phyloP scores from a whole-genome alignment of 345 rosid genomes.

The Brassica rapa region DNA sequence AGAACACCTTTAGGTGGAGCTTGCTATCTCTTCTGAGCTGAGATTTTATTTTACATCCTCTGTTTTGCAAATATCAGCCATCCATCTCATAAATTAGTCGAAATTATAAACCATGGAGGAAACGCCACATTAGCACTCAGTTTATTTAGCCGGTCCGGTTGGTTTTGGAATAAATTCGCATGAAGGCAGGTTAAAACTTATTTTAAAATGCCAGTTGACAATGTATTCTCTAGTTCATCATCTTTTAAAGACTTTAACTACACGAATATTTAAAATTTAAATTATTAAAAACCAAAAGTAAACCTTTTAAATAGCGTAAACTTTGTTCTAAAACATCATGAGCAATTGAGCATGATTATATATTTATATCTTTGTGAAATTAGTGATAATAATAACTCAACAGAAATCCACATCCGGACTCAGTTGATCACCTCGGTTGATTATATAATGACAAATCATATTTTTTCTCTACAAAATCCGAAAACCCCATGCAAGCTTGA shows the following conservation, averaged over 20 bases:
- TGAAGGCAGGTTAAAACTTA: neutral
- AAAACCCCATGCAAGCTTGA: neutral
- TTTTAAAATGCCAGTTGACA: neutral
- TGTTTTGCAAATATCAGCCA: constrained; percentile 71
- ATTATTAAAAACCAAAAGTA: neutral
- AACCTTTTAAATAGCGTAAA: neutral
- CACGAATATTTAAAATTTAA: neutral
- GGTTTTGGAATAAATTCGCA: neutral
- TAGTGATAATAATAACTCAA: neutral
- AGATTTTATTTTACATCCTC: constrained; percentile 60
- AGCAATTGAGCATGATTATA: neutral
- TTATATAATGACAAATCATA: neutral
- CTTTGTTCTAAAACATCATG: neutral
- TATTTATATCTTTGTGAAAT: neutral
- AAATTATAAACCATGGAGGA: constrained; percentile 38
- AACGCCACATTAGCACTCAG: neutral
- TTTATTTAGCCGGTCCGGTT: constrained; percentile 9
- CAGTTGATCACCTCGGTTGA: neutral
- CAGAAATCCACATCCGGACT: neutral
- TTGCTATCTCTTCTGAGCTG: constrained; percentile 69
- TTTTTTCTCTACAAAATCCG: neutral
- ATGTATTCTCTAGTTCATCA: neutral
- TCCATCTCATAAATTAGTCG: constrained; percentile 76
- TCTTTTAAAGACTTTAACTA: neutral
- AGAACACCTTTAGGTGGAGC: constrained; percentile 65